Evolutionary conservation across 192 early-diverging fungal species (phyloP).

Genomic region (Coemansia sp.): DNA sequence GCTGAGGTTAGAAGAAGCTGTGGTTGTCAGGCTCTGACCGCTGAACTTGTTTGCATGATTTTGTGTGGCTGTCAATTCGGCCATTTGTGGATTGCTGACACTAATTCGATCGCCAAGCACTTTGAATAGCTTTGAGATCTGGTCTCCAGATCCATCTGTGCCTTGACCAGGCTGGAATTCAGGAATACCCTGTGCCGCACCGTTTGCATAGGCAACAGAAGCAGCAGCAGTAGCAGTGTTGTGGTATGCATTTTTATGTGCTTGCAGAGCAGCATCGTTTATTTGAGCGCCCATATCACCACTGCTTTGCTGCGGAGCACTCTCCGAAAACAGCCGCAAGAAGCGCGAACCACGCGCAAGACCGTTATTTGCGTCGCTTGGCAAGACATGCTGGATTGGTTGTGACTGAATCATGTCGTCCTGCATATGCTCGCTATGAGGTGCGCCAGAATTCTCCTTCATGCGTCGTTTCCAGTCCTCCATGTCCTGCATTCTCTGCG

Average conservation of each 20-base stretch:
- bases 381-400: neutral
- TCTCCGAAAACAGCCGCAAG: slow-evolving; percentile 43
- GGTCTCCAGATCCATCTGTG: slow-evolving; percentile 14
- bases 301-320: slow-evolving; percentile 1
- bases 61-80: neutral
- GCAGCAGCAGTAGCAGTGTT: neutral
- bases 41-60: neutral
- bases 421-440: neutral
- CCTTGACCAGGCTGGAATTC: neutral
- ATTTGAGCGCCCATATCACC: neutral
- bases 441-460: slow-evolving; percentile 15
- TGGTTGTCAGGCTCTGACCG: neutral
- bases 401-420: neutral
- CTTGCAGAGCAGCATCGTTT: neutral
- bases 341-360: slow-evolving; percentile 41
- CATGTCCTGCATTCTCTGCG: slow-evolving; percentile 42
- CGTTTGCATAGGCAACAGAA: neutral
- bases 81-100: slow-evolving; percentile 9
- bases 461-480: slow-evolving; percentile 56
- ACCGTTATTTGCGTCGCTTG: neutral
- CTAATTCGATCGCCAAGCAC: slow-evolving; percentile 49
- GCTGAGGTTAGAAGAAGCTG: neutral
- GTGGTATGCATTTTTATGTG: neutral
- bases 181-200: neutral
- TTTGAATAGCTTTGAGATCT: slow-evolving; percentile 48